Base-by-base conservation (phyloP, 805 yeast species). In the Schwanniomyces polymorphus region DNA sequence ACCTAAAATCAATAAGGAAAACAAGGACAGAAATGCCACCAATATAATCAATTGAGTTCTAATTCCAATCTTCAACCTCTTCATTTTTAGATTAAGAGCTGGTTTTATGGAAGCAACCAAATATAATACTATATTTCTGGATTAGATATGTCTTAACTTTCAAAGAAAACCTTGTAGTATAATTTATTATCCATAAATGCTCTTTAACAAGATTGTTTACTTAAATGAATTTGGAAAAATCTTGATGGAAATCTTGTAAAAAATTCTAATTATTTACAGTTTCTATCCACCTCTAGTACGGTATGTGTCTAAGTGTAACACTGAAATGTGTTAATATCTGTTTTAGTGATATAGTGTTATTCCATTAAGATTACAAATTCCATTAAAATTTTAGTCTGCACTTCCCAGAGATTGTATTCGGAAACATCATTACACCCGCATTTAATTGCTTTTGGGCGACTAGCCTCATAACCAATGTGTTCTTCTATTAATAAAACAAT, bases 11-110 rank as follows among this genome's bases (percentile, higher is more conserved):
- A 86, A 73, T 41, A 91, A 72, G 1, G 95, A 87, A 44, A 85
- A 68, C 33, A 86, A 68, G 9, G 92, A 84, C 34, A 88, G 85
- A 45, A 85, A 67, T 45, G 86, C 72, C 52, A 88, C 95, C 27
- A 88, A 68, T 4, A 80, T 76, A 43, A 87, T 84, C 43, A 89
- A 80, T 70, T 89, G 96, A 21, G 89, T 82, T 57, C 90, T 70
- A 47, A 89, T 82, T 38, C 92, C 86, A 39, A 89, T 70, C 46
- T 79, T 76, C 37, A 80, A 61, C 51, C 66, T 63, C 52, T 64
- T 63, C 74, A 68, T 68, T 10, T 25, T n/a, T 28, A 25, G 33
- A 28, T 28, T n/a, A 28, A 28, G 14, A 11, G 33, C 33, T 28
- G 14, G 4, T 28, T 21, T 21, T 10, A 10, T 37, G 16, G 27